A percentile compares a stretch with the other conserved stretches of the same genome.
phyloP scores from a whole-genome alignment of 73 alveolate species.

The Chromera velia region DNA sequence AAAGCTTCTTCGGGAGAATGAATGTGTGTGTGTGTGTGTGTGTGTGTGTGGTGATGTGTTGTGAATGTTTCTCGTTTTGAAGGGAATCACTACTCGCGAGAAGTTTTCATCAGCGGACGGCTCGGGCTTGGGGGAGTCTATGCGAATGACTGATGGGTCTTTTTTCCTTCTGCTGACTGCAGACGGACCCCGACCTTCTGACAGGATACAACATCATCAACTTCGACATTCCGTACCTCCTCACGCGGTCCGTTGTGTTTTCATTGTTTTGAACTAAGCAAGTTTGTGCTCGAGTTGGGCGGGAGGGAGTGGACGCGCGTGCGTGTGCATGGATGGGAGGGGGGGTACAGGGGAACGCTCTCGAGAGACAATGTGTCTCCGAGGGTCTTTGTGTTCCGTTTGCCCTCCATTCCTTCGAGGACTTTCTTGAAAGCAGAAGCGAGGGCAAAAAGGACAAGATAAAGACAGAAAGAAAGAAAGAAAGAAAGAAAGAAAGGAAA shows the following conservation, averaged over 20 bases:
- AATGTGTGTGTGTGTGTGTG: not conserved
- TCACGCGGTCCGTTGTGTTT: slow-evolving; percentile 87
- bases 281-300: too few species aligned
- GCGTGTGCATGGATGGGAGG: too few species aligned
- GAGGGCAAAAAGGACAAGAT: too few species aligned
- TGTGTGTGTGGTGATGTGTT: not conserved
- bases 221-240: slow-evolving; percentile 92
- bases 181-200: slow-evolving; percentile 95
- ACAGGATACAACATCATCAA: slow-evolving; percentile 96
- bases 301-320: too few species aligned
- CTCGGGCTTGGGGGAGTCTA: not conserved
- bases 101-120: not conserved
- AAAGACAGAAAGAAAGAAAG: too few species aligned
- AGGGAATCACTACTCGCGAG: not conserved
- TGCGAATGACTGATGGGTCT: not conserved
- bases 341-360: too few species aligned
- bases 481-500: too few species aligned
- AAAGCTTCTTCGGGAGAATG: not conserved
- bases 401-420: too few species aligned
- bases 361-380: too few species aligned
- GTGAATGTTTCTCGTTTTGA: not conserved
- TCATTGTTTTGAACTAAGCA: too few species aligned
- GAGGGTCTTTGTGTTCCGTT: too few species aligned
- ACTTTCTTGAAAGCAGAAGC: too few species aligned
- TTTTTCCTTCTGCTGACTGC: slow-evolving; percentile 16